These are phyloP conservation scores for Dendrobium catenatum DNA, from an alignment of 106 monocot genomes.

Conservation along the genomic window DNA sequence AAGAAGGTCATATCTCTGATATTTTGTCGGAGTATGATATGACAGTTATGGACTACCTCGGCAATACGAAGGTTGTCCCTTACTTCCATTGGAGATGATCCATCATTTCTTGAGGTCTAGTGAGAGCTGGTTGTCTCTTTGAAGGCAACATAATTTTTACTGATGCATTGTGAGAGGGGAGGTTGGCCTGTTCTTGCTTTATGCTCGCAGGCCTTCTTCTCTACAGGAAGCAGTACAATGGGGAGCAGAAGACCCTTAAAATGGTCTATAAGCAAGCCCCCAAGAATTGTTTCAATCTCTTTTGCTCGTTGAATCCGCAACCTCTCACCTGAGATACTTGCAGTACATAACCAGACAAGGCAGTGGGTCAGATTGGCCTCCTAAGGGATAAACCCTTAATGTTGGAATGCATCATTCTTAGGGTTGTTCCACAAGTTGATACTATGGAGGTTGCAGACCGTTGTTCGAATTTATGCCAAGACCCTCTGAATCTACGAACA, in stretches of 20 bases:
- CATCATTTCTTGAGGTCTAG: constrained; percentile 86
- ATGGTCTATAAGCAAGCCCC: constrained; percentile 96
- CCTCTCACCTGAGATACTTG: constrained; percentile 88
- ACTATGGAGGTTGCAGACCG: constrained; percentile 54
- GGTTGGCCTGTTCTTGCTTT: constrained; percentile 96
- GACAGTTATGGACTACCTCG: constrained; percentile 89
- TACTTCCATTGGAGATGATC: constrained; percentile 87
- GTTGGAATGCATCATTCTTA: constrained; percentile 58
- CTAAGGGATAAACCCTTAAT: constrained; percentile 38
- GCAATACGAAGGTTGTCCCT: constrained; percentile 77
- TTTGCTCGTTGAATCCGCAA: constrained; percentile 73
- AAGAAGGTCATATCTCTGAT: constrained; percentile 52
- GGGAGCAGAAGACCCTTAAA: constrained; percentile 82
- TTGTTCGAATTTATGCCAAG: constrained; percentile 73
- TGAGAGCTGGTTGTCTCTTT: constrained; percentile 84
- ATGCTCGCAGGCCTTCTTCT: constrained; percentile 90
- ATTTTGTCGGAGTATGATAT: constrained; percentile 69
- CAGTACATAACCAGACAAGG: constrained; percentile 72
- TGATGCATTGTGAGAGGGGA: constrained; percentile 93
- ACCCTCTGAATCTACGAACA: constrained; percentile 35
- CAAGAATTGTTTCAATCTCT: constrained; percentile 59
- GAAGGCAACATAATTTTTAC: constrained; percentile 76
- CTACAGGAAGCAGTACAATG: constrained; percentile 65
- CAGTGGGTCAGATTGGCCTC: constrained; percentile 57
- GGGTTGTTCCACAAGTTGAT: constrained; percentile 48